Base-by-base conservation (phyloP, 257 asterid species). In the Scutellaria galericulata region DNA sequence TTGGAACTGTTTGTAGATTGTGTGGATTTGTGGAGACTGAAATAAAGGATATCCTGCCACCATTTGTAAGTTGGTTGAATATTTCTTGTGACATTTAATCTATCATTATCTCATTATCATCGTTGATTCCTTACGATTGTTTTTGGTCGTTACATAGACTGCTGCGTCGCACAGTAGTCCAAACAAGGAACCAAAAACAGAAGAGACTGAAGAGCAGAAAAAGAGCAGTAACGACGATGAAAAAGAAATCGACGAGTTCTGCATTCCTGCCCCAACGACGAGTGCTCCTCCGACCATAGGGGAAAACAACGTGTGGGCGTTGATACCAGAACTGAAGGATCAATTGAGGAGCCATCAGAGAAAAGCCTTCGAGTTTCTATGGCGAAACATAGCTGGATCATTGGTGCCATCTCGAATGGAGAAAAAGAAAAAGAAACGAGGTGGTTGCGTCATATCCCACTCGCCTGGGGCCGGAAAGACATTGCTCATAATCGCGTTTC, bases 391-490 rank as follows among this genome's bases (percentile, higher is more conserved):
- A 7, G 99, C 99, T 5, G 99, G 99, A 22, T 90, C 98, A 3
- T 65, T 87, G 64, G 80, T 48, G 39, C 99, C 99, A 3, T 78
- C 91, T 7, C 84, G 80, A n/a, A 95, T 95, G 95, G 89, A 90
- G 70, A 74, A 81, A 61, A 83, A 80, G 75, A 71, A 78, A 68
- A 86, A 88, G 78, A 81, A 52, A 40, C 79, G 98, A 69, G 99
- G 99, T 5, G 99, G 99, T 5, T 95, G 99, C 54, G 98, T 90
- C 48, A 86, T 95, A 66, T 95, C 99, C 14, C 99, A 95, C 75
- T 10, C 99, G 20, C 99, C 99, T 10, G 99, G 99, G 39, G 99
- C 99, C 7, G 99, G 99, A 1, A 95, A 92, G 68, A 95, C 99
- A 44, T 64, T 95, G 58, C 94, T 92, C 72, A 92, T 95, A 74